Conservation (phyloP, 768 basidiomycete genomes). For the Lyophyllum semitale region DNA sequence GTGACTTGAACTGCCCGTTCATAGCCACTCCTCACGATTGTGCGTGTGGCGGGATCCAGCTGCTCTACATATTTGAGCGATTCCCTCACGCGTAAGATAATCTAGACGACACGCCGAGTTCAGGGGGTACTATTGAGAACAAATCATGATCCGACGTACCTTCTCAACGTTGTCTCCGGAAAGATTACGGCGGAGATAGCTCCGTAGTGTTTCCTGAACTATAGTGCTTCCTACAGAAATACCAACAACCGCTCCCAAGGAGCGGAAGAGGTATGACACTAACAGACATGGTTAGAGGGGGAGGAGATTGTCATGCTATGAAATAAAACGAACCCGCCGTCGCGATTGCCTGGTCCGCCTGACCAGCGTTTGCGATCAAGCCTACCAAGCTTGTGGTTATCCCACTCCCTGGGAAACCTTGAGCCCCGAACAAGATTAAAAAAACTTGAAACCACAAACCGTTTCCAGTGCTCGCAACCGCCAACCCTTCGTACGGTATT, state of each 20-base stretch:
- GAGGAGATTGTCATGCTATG: not conserved
- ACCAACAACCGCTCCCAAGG: constrained; percentile 59
- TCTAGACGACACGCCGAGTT: constrained; percentile 27
- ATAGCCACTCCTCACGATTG: constrained; percentile 42
- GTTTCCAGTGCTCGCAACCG: constrained; percentile 39
- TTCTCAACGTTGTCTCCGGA: constrained; percentile 52
- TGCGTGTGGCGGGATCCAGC: constrained; percentile 37
- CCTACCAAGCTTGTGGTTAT: constrained; percentile 61
- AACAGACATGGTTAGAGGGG: too few species aligned
- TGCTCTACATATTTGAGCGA: constrained; percentile 48
- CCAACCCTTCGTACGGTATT: constrained; percentile 27
- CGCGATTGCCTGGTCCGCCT: constrained; percentile 62
- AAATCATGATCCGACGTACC: constrained; percentile 34
- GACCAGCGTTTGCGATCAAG: constrained; percentile 63
- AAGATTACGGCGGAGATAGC: constrained; percentile 41
- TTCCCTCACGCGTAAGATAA: constrained; percentile 49
- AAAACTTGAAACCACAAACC: constrained; percentile 23
- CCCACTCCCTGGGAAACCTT: constrained; percentile 38
- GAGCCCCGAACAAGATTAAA: not conserved
- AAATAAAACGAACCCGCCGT: constrained; percentile 48
- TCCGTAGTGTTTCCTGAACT: constrained; percentile 51
- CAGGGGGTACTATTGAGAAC: constrained; percentile 1
- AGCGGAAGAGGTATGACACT: constrained; percentile 71
- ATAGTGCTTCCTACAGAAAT: constrained; percentile 58
- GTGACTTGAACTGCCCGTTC: constrained; percentile 47